Percentiles rank a stretch among this genome's conserved stretches.
Evolutionary conservation across 1,284 basidiomycete species (phyloP).

Genomic region (Thelephora terrestris): DNA sequence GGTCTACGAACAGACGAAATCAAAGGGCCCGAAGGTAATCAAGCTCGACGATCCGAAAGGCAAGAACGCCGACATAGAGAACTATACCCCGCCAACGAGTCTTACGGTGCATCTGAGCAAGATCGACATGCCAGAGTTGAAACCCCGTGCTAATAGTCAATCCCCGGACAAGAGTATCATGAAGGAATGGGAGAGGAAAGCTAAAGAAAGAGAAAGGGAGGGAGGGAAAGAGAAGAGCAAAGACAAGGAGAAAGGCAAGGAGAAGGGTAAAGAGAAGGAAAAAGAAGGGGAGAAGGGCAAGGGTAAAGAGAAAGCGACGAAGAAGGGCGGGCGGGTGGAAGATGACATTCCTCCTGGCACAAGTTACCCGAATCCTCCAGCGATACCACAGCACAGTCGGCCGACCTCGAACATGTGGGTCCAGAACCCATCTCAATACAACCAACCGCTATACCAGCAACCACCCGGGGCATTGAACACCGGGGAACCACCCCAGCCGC

Average conservation of each 20-base stretch:
- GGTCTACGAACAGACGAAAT: conserved; percentile 43
- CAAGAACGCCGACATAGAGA: conserved; percentile 26
- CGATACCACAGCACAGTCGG: too few species aligned
- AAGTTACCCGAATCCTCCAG: too few species aligned
- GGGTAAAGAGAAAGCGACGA: conserved; percentile 17
- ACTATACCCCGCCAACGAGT: conserved; percentile 54
- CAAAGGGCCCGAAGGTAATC: conserved; percentile 54
- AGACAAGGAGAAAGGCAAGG: conserved; percentile 17
- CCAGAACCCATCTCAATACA: too few species aligned
- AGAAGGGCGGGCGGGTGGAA: conserved; percentile 14
- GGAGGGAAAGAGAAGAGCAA: conserved; percentile 19
- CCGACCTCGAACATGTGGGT: too few species aligned
- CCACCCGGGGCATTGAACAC: too few species aligned
- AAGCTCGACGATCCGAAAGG: conserved; percentile 44
- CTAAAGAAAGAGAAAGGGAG: conserved; percentile 17
- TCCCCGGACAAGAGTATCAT: conserved; percentile 11
- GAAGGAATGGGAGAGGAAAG: conserved; percentile 12
- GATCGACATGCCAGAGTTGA: conserved; percentile 73
- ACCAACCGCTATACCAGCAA: too few species aligned
- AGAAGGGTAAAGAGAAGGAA: conserved; percentile 14
- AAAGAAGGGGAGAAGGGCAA: conserved; percentile 11
- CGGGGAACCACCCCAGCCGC: too few species aligned
- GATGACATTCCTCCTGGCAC: conserved; percentile 1
- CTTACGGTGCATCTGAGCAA: conserved; percentile 70
- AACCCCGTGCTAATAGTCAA: conserved; percentile 27